Conservation (phyloP, 306 rosid genomes). For the Carpinus viminea region DNA sequence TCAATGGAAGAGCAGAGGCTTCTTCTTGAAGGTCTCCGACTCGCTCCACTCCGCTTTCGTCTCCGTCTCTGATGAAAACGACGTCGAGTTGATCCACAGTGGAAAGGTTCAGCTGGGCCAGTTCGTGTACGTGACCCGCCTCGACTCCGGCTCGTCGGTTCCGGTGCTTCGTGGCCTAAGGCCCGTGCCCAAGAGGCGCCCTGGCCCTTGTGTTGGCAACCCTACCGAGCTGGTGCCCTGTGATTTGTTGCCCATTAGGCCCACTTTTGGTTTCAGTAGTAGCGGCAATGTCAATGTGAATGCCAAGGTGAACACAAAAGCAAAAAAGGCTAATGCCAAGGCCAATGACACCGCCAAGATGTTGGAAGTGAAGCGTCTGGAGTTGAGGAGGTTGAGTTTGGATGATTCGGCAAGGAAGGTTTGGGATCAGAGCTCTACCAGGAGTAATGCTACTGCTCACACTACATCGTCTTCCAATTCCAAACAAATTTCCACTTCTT, state of each 20-base stretch:
- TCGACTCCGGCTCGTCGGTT: conserved; percentile 46
- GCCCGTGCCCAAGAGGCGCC: conserved; percentile 52
- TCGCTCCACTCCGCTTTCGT: conserved; percentile 67
- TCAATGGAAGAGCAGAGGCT: conserved; percentile 57
- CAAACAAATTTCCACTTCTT: conserved; percentile 33
- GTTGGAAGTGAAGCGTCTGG: conserved; percentile 17
- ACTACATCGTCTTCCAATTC: conserved; percentile 28
- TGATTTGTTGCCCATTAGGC: conserved; percentile 30
- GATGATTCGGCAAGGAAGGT: conserved; percentile 67
- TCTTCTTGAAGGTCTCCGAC: conserved; percentile 74
- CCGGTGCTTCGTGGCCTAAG: conserved; percentile 61
- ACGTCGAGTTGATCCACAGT: conserved; percentile 51
- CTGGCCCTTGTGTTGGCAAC: conserved; percentile 55
- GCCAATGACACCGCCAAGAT: not conserved
- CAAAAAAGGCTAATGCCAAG: not conserved
- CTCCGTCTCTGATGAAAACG: conserved; percentile 50
- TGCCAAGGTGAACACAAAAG: conserved; percentile 4
- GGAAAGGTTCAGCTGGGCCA: conserved; percentile 69
- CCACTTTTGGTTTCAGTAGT: conserved; percentile 15
- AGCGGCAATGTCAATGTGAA: not conserved
- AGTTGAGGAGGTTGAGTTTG: conserved; percentile 64
- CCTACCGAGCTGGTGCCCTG: conserved; percentile 58
- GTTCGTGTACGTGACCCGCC: conserved; percentile 62
- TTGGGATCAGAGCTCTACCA: conserved; percentile 46
- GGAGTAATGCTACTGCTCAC: not conserved